phyloP scores from a whole-genome alignment of 495 filamentous ascomycete species.

The Chaetomium fimeti region DNA sequence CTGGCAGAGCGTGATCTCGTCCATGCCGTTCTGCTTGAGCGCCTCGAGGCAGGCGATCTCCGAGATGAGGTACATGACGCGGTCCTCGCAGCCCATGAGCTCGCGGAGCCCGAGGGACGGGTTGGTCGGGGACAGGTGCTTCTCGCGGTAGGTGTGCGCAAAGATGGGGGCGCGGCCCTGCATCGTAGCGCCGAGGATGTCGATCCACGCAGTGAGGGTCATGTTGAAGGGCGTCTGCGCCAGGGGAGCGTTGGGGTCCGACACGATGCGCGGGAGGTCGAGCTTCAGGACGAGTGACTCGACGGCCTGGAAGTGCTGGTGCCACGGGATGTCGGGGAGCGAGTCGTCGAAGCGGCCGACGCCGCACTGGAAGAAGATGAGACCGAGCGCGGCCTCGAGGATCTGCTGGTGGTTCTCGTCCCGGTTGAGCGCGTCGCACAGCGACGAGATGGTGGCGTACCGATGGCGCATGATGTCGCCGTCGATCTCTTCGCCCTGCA shows the following conservation, averaged over 20 bases:
- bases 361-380: slow-evolving; percentile 97
- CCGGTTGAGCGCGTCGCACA: slow-evolving; percentile 77
- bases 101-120: slow-evolving; percentile 74
- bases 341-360: slow-evolving; percentile 82
- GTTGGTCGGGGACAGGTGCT: slow-evolving; percentile 70
- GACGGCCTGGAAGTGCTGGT: slow-evolving; percentile 91
- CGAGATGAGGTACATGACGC: slow-evolving; percentile 96
- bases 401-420: slow-evolving; percentile 85
- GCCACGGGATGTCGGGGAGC: slow-evolving; percentile 94
- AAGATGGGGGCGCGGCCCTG: slow-evolving; percentile 79
- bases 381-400: slow-evolving; percentile 88
- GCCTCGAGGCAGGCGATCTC: slow-evolving; percentile 95
- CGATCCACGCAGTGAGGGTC: slow-evolving; percentile 93
- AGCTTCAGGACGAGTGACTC: slow-evolving; percentile 79
- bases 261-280: slow-evolving; percentile 65
- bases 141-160: slow-evolving; percentile 86
- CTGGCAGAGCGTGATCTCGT: slow-evolving; percentile 76
- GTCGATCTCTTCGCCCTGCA: slow-evolving; percentile 72
- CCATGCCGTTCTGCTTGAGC: slow-evolving; percentile 76
- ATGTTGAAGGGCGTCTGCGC: slow-evolving; percentile 86
- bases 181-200: slow-evolving; percentile 95
- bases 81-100: slow-evolving; percentile 97
- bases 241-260: slow-evolving; percentile 56
- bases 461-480: slow-evolving; percentile 92
- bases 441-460: slow-evolving; percentile 78